phyloP scores from a whole-genome alignment of 768 basidiomycete genomes.

The Lentinula boryana region DNA sequence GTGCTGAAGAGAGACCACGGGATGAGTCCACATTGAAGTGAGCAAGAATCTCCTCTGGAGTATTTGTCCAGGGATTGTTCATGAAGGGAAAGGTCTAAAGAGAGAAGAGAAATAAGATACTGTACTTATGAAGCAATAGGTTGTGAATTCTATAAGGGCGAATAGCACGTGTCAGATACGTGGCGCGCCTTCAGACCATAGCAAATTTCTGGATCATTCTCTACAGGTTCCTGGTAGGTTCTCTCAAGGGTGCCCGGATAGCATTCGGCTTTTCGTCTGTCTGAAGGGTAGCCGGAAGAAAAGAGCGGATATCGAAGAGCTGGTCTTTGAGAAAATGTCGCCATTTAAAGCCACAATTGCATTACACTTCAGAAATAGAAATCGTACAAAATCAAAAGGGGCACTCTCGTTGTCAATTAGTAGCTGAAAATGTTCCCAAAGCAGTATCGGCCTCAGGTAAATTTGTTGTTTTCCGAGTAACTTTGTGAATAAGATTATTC shows the following conservation, averaged over 20 bases:
- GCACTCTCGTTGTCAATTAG: background rate
- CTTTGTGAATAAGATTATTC: too few relatives aligned
- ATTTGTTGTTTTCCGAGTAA: too few relatives aligned
- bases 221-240: background rate
- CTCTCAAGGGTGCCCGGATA: background rate
- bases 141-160: background rate
- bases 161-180: background rate
- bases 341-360: background rate
- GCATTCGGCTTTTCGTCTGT: background rate
- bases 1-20: slow-evolving; percentile 58
- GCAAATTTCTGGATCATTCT: background rate
- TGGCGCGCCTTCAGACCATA: background rate
- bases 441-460: too few relatives aligned
- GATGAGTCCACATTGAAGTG: slow-evolving; percentile 63
- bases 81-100: slow-evolving; percentile 28
- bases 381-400: background rate
- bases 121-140: background rate
- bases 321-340: background rate
- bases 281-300: background rate
- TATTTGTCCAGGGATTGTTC: slow-evolving; percentile 76
- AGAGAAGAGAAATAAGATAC: slow-evolving; percentile 13
- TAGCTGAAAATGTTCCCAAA: too few relatives aligned
- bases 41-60: slow-evolving; percentile 62
- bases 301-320: background rate
- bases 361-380: background rate